Base-by-base conservation (phyloP, 2,329 filamentous ascomycete genomes). In the Ambrosiella xylebori region DNA sequence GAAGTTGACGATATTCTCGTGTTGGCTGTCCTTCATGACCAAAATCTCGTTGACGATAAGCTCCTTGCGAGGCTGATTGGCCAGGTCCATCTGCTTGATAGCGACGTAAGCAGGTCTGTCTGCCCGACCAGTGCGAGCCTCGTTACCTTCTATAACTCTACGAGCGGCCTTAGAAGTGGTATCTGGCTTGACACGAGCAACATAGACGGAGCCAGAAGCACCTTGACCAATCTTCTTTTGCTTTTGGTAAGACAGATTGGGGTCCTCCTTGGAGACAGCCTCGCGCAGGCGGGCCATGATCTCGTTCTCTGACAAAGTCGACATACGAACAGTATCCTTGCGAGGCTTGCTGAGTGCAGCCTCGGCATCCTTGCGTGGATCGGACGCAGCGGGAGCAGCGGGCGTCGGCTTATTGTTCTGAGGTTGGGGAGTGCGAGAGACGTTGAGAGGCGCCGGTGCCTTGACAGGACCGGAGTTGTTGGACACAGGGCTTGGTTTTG, bases 221-320 rank as follows among this genome's bases (percentile, higher is more conserved):
- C 93, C 93, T 70, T 98, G 93, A 17, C 93, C 93, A 70, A 98
- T 97, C 78, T 98, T 98, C 79, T 96, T 96, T 73, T 97, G 93
- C 75, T 98, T 98, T 66, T 90, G 91, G 74, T 98, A 98, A 27
- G 90, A 95, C 63, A 95, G 76, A 65, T 94, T 86, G 57, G 93
- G 93, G 67, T 95, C 90, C 61, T 95, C 89, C 69, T 95, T 94
- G 62, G 90, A 96, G 1, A 98, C 93, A 7, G 93, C 91, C 63
- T 95, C 88, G 68, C 90, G 86, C 57, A 98, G 78, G 68, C 89
- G 93, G 63, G 88, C 85, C 93, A 98, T 98, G 59, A 98, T 93
- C 70, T 98, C 91, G 63, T 79, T 85, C 72, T 98, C 93, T 8
- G 88, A 87, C 93, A 98, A 97, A 65, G 87, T 94, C 41, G 91